Conservation (phyloP, 1,284 basidiomycete species). For the Amylostereum chailletii region DNA sequence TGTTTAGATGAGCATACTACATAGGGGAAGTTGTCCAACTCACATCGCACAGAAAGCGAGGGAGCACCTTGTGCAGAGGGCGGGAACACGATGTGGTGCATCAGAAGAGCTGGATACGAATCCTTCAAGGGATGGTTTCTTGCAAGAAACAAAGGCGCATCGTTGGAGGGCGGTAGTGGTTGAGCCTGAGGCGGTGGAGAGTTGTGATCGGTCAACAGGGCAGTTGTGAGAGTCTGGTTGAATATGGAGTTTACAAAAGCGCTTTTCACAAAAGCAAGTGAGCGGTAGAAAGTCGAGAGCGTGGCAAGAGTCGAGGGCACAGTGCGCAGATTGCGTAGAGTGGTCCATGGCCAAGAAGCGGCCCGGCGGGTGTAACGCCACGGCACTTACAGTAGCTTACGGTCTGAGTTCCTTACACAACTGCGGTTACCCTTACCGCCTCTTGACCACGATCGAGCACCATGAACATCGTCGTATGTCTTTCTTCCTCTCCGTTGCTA, state of each 20-base stretch:
- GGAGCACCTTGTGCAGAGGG: conserved; percentile 43
- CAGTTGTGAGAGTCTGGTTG: conserved; percentile 52
- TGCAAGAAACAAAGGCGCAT: conserved; percentile 44
- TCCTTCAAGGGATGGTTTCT: conserved; percentile 42
- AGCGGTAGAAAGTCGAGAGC: conserved; percentile 61
- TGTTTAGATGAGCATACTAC: background rate
- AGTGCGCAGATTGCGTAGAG: conserved; percentile 26
- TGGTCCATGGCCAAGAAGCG: too few species aligned
- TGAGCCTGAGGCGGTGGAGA: conserved; percentile 5
- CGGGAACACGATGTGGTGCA: conserved; percentile 21
- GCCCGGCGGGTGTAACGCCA: too few species aligned
- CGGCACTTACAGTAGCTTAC: background rate
- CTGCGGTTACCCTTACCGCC: conserved; percentile 2
- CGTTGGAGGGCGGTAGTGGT: conserved; percentile 27
- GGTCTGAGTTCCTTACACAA: background rate
- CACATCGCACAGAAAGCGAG: conserved; percentile 58
- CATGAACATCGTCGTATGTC: conserved; percentile 70
- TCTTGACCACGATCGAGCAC: conserved; percentile 10
- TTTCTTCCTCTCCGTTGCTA: background rate
- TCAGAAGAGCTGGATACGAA: conserved; percentile 21
- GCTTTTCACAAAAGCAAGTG: conserved; percentile 39
- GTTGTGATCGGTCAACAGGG: conserved; percentile 15
- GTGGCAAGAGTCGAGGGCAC: conserved; percentile 42
- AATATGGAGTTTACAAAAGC: conserved; percentile 53
- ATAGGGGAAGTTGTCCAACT: conserved; percentile 2